Evolutionary conservation across 2,329 filamentous ascomycete genomes (phyloP), one percentile per base, ranked within the genome.

Genomic region (Ceratocystis papillata): DNA sequence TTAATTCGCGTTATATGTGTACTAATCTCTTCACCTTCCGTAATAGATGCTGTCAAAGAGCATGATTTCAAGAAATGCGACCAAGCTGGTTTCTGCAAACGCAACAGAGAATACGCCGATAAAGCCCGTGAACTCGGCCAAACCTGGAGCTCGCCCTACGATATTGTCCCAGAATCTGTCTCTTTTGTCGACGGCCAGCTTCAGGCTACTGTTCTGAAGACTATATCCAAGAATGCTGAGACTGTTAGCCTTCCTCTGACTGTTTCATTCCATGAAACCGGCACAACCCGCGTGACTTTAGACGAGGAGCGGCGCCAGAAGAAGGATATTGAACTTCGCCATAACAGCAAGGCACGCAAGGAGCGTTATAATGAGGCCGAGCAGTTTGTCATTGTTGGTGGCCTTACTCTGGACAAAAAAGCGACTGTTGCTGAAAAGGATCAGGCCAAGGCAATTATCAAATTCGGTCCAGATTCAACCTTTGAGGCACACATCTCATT

Each of bases 11-110:
- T 30, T 30, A 20, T 5, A 59, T 20, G 30, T 20, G 37, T 37
- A 25, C 55, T 59, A 30, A 41, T 33, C 8, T 17, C 37, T 62
- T 57, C 17, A 17, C 8, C 22, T 22, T 33, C 22, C 10, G 28
- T 30, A 44, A 37, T 70, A 96, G 91, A 83, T 70, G 81, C 84
- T 72, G 94, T 99, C 64, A 99, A 99, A 78, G 88, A 96, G 74
- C 86, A 96, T 72, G 92, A 96, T 75, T 99, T 97, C 82, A 99
- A 97, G 75, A 96, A 88, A 72, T 99, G 94, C 79, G 79, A 88
- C 70, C 93, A 99, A 75, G 94, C 93, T 3, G 94, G 94, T 72
- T 99, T 99, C 79, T 99, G 94, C 78, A 94, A 91, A 75, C 89
- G 94, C 70, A 97, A 97, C 77, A 86, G 94, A 74, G 88, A 84